Base-by-base conservation (phyloP, 495 filamentous ascomycete species). In the Penicillium robsamsonii region DNA sequence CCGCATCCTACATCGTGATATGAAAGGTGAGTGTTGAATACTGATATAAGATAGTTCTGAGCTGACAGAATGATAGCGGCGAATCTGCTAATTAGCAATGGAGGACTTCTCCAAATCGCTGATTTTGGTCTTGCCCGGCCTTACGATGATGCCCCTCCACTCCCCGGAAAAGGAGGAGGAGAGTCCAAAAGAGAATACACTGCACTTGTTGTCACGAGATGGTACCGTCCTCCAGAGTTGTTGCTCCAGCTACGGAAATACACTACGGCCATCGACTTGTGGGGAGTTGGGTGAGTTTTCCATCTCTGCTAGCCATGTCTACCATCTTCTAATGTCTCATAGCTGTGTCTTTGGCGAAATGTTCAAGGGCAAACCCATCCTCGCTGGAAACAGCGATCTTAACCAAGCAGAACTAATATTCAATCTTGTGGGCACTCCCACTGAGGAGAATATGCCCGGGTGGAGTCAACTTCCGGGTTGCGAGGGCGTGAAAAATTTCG, bases 321-420 rank as follows among this genome's bases (percentile, higher is more conserved):
- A 29, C 30, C 3, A 43, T 22, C 10, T 35, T 46, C 17, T 42
- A 38, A 56, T 33, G 8, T 44, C 47, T 49, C 38, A 13, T 59
- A 93, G 90, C 29, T 97, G 94, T 68, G 91, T 99, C 11, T 97
- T 99, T 69, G 94, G 91, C 30, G 94, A 99, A 71, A 99, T 99
- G 94, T 89, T 97, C 57, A 86, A 90, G 61, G 85, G 91, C 47
- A 96, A 91, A 67, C 94, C 94, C 0, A 97, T 99, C 45, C 81
- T 99, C 24, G 84, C 90, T 3, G 94, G 94, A 4, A 90, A 84
- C 52, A 95, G 87, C 65, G 94, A 99, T 67, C 72, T 83, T 6
- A 88, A 97, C 64, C 94, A 99, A 72, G 83, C 91, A 40, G 84
- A 94, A 12, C 82, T 93, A 46, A 96, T 97, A 51, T 99, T 96